Base-by-base conservation (phyloP, 148 eudicot genomes). In the Camellia lanceoleosa region DNA sequence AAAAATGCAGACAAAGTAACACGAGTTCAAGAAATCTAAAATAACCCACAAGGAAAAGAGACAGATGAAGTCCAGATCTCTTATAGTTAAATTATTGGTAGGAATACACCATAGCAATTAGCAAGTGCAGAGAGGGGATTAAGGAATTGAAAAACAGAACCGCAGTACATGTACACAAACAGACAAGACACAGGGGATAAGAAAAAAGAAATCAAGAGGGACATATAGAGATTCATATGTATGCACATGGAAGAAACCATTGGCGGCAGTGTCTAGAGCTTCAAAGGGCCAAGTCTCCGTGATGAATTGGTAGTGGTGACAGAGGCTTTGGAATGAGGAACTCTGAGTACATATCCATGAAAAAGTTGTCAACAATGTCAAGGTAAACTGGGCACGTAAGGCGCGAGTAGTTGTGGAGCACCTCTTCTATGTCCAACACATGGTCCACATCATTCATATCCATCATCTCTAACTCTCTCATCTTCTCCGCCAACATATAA, bases 371-470 rank as follows among this genome's bases (percentile, higher is more conserved):
- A n/a, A 94, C 89, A 13, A 94, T 87, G 8, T 90, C 97, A 0
- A 84, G 89, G 81, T 94, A 92, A 73, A 75, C 89, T 0, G 97
- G 97, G 51, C 92, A 83, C 20, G 83, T 92, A 43, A 92, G 94
- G n/a, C 88, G 88, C 3, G 97, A 93, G 62, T 94, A 94, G 83
- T 89, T 89, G 59, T 89, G 90, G 58, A 94, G 89, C 3, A 89
- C 95, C 67, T 94, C 98, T 85, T 91, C 94, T 68, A 94, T 84
- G 84, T 94, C 98, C 82, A 91, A 62, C n/a, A 85, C 82, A 69
- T 94, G 95, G 56, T 92, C 92, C 42, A 84, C 80, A 83, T 94
- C 97, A 44, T 78, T 85, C 71, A 68, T 81, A 79, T 92, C 89
- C 86, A 90, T 82, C 93, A 89, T 94, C 86, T 94, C 92, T 14